phyloP scores from a whole-genome alignment of 2,329 filamentous ascomycete species.

The Colletotrichum australisinense region DNA sequence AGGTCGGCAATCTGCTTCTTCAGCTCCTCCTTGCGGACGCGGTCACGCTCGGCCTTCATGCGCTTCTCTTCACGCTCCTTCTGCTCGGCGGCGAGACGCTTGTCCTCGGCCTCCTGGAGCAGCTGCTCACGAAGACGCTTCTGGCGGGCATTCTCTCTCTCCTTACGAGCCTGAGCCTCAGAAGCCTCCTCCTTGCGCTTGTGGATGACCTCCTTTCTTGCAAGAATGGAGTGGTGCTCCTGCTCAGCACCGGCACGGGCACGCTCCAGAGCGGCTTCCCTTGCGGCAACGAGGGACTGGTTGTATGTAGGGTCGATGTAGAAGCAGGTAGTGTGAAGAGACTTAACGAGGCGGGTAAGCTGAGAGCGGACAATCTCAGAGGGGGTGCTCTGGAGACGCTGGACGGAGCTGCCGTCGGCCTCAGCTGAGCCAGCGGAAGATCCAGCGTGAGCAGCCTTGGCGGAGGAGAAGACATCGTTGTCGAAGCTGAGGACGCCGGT shows the following conservation, averaged over 20 bases:
- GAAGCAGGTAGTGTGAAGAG: slow-evolving; percentile 92
- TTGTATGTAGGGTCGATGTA: slow-evolving; percentile 94
- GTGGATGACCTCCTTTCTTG: slow-evolving; percentile 90
- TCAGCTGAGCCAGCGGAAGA: slow-evolving; percentile 89
- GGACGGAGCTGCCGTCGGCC: slow-evolving; percentile 83
- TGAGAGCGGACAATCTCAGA: slow-evolving; percentile 98
- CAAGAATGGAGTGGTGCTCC: slow-evolving; percentile 87
- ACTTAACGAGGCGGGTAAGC: slow-evolving; percentile 89
- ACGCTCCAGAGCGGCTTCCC: slow-evolving; percentile 81
- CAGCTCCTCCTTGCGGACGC: slow-evolving; percentile 91
- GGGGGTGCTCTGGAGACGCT: slow-evolving; percentile 96
- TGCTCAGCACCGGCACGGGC: slow-evolving; percentile 90
- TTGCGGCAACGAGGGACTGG: slow-evolving; percentile 81
- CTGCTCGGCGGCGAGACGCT: slow-evolving; percentile 91
- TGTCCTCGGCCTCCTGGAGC: slow-evolving; percentile 88
- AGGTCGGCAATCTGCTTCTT: slow-evolving; percentile 93
- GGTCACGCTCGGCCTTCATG: slow-evolving; percentile 86
- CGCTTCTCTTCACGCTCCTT: slow-evolving; percentile 89
- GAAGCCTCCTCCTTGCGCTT: slow-evolving; percentile 98
- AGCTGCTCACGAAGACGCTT: slow-evolving; percentile 90
- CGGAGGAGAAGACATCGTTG: slow-evolving; percentile 96
- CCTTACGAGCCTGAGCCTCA: slow-evolving; percentile 86
- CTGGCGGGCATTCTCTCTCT: slow-evolving; percentile 91
- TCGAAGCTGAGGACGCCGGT: slow-evolving; percentile 97
- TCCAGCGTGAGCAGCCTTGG: slow-evolving; percentile 89